These are phyloP conservation scores for Cunninghamia lanceolata DNA, from an alignment of 75 land plant species.

Conservation along the genomic window DNA sequence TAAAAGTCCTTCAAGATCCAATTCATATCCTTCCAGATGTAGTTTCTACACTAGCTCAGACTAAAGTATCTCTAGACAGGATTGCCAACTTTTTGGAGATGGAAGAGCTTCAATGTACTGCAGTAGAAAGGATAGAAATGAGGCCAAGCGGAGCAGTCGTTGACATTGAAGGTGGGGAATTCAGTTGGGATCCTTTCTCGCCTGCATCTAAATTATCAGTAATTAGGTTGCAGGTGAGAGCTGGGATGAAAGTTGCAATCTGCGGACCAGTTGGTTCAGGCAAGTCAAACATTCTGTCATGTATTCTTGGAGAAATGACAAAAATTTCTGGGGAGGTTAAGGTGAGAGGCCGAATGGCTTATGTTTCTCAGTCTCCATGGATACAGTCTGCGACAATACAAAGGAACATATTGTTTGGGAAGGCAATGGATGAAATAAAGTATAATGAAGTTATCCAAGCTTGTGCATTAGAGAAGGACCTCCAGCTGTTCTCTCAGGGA, in stretches of 20 bases:
- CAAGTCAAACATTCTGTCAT: slow-evolving; percentile 71
- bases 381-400: slow-evolving; percentile 70
- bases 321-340: slow-evolving; percentile 43
- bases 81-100: slow-evolving; percentile 53
- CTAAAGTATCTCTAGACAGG: slow-evolving; percentile 53
- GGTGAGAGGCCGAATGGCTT: slow-evolving; percentile 68
- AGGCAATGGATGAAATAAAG: slow-evolving; percentile 35
- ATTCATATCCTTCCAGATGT: slow-evolving; percentile 49
- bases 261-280: slow-evolving; percentile 89
- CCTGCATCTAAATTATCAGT: slow-evolving; percentile 25
- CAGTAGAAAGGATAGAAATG: not conserved
- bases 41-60: slow-evolving; percentile 41
- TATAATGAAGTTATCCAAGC: slow-evolving; percentile 60
- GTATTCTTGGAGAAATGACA: slow-evolving; percentile 78
- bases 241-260: slow-evolving; percentile 62
- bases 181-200: slow-evolving; percentile 40
- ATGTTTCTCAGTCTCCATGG: slow-evolving; percentile 86
- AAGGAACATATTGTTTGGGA: slow-evolving; percentile 83
- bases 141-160: slow-evolving; percentile 2
- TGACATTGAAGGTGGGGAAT: slow-evolving; percentile 45
- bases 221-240: slow-evolving; percentile 35
- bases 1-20: slow-evolving; percentile 67
- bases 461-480: slow-evolving; percentile 67
- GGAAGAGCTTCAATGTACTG: slow-evolving; percentile 43
- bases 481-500: slow-evolving; percentile 52